These are phyloP conservation scores for Gigaspora rosea DNA, from an alignment of 192 early-diverging fungal species.

Conservation along the genomic window DNA sequence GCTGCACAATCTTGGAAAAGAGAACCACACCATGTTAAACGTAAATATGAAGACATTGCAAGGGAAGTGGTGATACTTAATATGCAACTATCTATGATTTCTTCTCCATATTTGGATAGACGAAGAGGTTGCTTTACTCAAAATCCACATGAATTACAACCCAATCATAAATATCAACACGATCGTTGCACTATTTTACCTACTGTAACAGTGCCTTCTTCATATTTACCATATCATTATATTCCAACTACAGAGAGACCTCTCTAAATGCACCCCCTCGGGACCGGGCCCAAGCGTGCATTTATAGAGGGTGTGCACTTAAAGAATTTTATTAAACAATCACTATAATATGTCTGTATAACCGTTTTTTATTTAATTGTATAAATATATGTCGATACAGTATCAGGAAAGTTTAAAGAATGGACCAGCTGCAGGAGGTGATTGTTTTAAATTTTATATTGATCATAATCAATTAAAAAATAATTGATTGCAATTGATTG, in stretches of 20 bases:
- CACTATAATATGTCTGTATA: too few species aligned
- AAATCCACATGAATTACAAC: background rate
- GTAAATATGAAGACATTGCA: conserved; percentile 26
- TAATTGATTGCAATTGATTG: too few species aligned
- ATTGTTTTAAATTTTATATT: too few species aligned
- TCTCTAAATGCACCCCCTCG: too few species aligned
- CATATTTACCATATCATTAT: background rate
- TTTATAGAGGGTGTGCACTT: too few species aligned
- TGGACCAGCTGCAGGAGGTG: too few species aligned
- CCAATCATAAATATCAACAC: background rate
- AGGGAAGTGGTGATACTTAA: conserved; percentile 21
- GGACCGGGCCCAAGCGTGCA: too few species aligned
- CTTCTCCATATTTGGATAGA: background rate
- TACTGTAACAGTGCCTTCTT: background rate
- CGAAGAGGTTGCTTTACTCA: background rate
- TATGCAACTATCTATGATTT: background rate
- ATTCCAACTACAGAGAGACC: background rate
- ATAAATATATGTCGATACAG: too few species aligned
- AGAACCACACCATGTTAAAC: conserved; percentile 19
- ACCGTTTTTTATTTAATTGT: too few species aligned
- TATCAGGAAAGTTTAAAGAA: too few species aligned
- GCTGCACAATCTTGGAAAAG: conserved; percentile 22
- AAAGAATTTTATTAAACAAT: too few species aligned
- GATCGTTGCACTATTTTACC: background rate
- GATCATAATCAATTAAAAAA: too few species aligned